Conservation (phyloP, 106 monocot genomes). For the Agapanthus africanus region DNA sequence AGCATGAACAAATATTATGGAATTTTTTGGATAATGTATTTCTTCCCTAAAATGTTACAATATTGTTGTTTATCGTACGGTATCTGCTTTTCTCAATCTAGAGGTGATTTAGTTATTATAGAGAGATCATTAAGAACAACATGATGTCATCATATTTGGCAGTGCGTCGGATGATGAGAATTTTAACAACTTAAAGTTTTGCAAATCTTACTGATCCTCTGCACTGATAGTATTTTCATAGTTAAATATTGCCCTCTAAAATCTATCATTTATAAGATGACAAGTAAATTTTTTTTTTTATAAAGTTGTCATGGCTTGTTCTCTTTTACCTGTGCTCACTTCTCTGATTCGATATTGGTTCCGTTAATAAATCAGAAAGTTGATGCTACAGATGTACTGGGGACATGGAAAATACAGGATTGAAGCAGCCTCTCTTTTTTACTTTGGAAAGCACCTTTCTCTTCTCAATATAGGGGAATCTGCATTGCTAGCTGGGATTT, state of each 20-base stretch:
- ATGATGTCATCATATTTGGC: background rate
- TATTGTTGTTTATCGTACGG: background rate
- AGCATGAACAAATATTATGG: background rate
- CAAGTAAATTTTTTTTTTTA: background rate
- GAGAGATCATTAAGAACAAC: background rate
- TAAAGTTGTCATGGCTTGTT: background rate
- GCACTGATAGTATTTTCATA: background rate
- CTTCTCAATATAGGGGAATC: constrained; percentile 41
- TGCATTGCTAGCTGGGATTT: constrained; percentile 43
- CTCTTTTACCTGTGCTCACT: background rate
- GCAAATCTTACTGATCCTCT: background rate
- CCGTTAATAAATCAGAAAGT: background rate
- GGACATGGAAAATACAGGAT: constrained; percentile 48
- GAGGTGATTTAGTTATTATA: background rate
- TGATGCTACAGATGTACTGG: constrained; percentile 38
- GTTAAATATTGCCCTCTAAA: background rate
- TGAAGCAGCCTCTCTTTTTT: constrained; percentile 41
- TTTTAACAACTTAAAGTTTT: background rate
- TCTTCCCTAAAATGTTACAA: background rate
- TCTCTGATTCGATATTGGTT: background rate
- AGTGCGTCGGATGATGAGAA: background rate
- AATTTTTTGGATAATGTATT: background rate
- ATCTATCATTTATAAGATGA: background rate
- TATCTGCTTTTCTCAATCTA: background rate
- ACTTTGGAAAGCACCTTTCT: constrained; percentile 42